Evolutionary conservation across 345 rosid genomes (phyloP), one percentile per base, ranked within the genome.

Genomic region (Turritis glabra): DNA sequence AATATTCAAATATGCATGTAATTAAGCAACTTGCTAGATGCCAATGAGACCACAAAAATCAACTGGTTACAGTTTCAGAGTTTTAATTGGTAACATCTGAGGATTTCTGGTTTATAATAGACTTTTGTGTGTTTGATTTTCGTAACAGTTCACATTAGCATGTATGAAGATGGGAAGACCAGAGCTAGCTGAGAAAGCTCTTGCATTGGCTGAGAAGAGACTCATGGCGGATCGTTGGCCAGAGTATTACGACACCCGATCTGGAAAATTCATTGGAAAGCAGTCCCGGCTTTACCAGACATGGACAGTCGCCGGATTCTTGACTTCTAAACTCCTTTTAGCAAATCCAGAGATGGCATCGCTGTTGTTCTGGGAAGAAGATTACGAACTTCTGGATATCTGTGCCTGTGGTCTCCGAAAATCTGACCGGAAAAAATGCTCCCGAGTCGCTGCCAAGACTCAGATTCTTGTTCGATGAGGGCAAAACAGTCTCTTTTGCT

Each of bases 281-380:
- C 97, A 90, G 78, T 82, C 97, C 13, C 85, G 97, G 14, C 86
- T 90, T 38, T 88, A 83, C 73, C 97, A 91, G 61, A 95, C 99
- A 27, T 95, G 99, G 99, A 91, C 97, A 0, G 81, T 90, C 59
- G 93, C 99, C 4, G 99, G 97, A 48, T 90, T 85, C 86, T 77
- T 95, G 67, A 86, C 97, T 10, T 91, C 97, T 0, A 95, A 82
- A 74, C 80, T 89, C 78, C 89, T 95, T 15, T 38, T 90, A 73
- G 93, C 91, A 74, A 95, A 86, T 40, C 97, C 92, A 5, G 85
- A 89, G 73, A 78, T 81, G 89, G 99, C 99, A 17, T 84, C 96
- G 2, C 38, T 83, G 64, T 82, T 95, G 23, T 87, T 89, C 77
- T 90, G 89, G 96, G 97, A 95, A 73, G 99, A 95, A 79, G 99